These are phyloP conservation scores for Lactifluus volemus DNA, from an alignment of 768 basidiomycete genomes.

Conservation along the genomic window DNA sequence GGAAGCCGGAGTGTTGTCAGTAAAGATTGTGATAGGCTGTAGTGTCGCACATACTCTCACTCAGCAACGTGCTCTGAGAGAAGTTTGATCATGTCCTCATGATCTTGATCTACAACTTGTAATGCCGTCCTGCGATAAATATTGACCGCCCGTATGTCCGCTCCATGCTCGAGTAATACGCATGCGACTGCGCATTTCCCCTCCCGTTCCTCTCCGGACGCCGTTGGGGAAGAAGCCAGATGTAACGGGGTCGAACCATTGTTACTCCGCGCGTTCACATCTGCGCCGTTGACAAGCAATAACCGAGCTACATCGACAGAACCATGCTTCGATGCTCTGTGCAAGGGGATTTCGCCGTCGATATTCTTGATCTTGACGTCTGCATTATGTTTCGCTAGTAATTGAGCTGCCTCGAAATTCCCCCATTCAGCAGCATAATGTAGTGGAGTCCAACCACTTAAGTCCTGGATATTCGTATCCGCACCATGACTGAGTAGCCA, in stretches of 20 bases:
- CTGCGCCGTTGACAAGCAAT: neutral
- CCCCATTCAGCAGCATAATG: neutral
- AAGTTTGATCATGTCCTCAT: neutral
- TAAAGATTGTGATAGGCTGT: too few species aligned
- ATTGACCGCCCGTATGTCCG: neutral
- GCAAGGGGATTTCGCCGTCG: neutral
- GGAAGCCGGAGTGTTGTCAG: too few species aligned
- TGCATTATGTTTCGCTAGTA: neutral
- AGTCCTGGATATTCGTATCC: neutral
- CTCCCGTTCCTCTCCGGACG: neutral
- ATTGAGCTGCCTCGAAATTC: neutral
- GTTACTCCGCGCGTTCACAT: neutral
- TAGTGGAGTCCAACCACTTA: neutral
- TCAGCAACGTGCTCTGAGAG: neutral
- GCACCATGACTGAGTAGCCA: neutral
- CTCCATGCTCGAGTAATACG: neutral
- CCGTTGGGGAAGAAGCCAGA: neutral
- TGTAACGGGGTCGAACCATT: neutral
- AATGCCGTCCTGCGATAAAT: neutral
- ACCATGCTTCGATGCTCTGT: neutral
- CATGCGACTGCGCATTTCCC: neutral
- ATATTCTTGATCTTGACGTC: conserved; percentile 19
- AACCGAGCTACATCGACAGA: neutral
- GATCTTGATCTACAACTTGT: neutral
- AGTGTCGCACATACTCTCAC: neutral